Base-by-base conservation (phyloP, 495 filamentous ascomycete species). In the Penicillium turbatum region DNA sequence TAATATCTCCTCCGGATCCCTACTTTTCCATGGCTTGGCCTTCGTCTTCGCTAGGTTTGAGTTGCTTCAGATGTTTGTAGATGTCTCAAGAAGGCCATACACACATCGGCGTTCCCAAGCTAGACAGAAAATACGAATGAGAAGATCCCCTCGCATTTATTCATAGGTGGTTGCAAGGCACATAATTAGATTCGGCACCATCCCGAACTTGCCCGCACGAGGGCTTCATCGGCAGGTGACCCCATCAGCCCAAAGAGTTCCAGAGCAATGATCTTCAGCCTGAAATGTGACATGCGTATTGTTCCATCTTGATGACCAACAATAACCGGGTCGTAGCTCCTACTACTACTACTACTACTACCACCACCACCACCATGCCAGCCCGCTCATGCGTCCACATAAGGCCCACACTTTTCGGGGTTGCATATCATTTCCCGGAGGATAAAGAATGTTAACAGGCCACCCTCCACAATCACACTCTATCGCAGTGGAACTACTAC, bases 221-320 rank as follows among this genome's bases (percentile, higher is more conserved):
- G 39, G 39, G 49, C 30, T 51, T 12, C n/a, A 7, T 16, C 2
- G 48, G 26, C 51, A 54, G 42, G 51, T 51, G 49, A 51, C 38
- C 7, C 31, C 15, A 15, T 51, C 31, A 42, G 26, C 27, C 17
- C 6, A 34, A 38, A 41, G 19, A 35, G 34, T 39, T 12, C 11
- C 11, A 39, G 11, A 24, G 30, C 8, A 45, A 37, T 36, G 42
- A 54, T 39, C 26, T 30, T 24, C 32, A 31, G 9, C 17, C 17
- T 30, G n/a, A 13, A 15, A 8, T 49, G 13, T 21, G 35, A 8
- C 12, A 21, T 48, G 8, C 11, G 37, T 6, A 21, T 15, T 41
- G 17, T 5, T 16, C 13, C 27, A 10, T 12, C 10, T 11, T 17
- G 1, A 37, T 27, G 24, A 29, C 13, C 9, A 31, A 13, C 1